Conservation (phyloP, 2,329 filamentous ascomycete species). For the Mariannaea elegans region DNA sequence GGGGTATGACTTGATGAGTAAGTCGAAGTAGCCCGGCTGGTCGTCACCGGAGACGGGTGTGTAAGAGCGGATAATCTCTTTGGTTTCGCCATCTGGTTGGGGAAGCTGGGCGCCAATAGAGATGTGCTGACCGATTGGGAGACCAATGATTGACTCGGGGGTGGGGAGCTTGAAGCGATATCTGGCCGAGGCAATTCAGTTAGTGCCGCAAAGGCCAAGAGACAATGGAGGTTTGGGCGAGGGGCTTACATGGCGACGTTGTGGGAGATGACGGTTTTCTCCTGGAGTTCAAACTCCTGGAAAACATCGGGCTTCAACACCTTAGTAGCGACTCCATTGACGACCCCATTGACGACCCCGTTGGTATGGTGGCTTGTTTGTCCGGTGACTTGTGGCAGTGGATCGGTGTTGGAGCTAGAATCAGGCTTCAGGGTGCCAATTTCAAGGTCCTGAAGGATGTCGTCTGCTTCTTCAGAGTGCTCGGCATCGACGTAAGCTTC, state of each 20-base stretch:
- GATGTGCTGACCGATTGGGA: slow-evolving; percentile 98
- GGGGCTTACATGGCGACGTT: slow-evolving; percentile 81
- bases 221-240: background rate
- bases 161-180: slow-evolving; percentile 90
- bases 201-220: background rate
- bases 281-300: slow-evolving; percentile 88
- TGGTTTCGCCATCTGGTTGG: slow-evolving; percentile 72
- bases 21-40: slow-evolving; percentile 88
- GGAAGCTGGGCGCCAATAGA: slow-evolving; percentile 82
- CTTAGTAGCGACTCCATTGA: too few relatives aligned
- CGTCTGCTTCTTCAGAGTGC: slow-evolving; percentile 22
- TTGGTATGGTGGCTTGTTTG: too few relatives aligned
- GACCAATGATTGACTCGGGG: slow-evolving; percentile 81
- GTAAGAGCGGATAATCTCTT: slow-evolving; percentile 88
- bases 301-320: slow-evolving; percentile 75
- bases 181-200: slow-evolving; percentile 50
- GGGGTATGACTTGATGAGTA: slow-evolving; percentile 96
- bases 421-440: slow-evolving; percentile 7
- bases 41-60: slow-evolving; percentile 89
- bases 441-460: slow-evolving; percentile 11
- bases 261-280: slow-evolving; percentile 94
- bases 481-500: slow-evolving; percentile 14
- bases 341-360: too few relatives aligned
- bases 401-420: slow-evolving; percentile 50
- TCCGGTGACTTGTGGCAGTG: background rate